Evolutionary conservation across 148 eudicot genomes (phyloP), one percentile per base, ranked within the genome.

Genomic region (Rheum nobile): DNA sequence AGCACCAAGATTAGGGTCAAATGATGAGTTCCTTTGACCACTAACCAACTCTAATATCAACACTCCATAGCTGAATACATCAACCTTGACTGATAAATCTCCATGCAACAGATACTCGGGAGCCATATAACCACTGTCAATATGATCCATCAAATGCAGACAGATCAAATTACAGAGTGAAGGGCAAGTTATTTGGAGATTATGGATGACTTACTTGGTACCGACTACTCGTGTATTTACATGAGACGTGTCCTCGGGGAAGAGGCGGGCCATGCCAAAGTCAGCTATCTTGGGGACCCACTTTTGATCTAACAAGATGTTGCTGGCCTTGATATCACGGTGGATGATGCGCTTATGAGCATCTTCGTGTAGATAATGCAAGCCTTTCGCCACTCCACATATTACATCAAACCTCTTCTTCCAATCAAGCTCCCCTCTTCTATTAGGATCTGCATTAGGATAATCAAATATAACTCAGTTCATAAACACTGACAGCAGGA

Each of bases 241-340:
- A 71, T 38, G 73, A 24, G 73, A 38, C 8, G 28, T 28, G 39
- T 71, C 73, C 48, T 71, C 73, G 21, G 73, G 73, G 32, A 39
- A 71, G 50, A 71, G 73, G 16, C 73, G 73, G 31, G 73, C 73
- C 73, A 71, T 71, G 17, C 73, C 73, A 41, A 71, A 71, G 41
- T 71, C 73, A 22, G 73, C 73, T 71, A 71, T 71, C 32, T 71
- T 71, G 16, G 73, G 73, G 10, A 21, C 73, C 73, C 73, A 71
- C 2, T 41, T 71, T 12, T 71, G 9, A 26, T 71, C 73, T 38
- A 71, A 16, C 50, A 71, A 43, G 17, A 71, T 71, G 14, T 71
- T 71, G 29, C 32, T 43, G 21, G 73, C 48, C 50, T 71, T 71
- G 50, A 71, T 43, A 41, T 71, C 73, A 26, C 50, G 73, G 73